A percentile compares a stretch with the other conserved stretches of the same genome.
phyloP scores from a whole-genome alignment of 495 filamentous ascomycete genomes.

The Aspergillus affinis region DNA sequence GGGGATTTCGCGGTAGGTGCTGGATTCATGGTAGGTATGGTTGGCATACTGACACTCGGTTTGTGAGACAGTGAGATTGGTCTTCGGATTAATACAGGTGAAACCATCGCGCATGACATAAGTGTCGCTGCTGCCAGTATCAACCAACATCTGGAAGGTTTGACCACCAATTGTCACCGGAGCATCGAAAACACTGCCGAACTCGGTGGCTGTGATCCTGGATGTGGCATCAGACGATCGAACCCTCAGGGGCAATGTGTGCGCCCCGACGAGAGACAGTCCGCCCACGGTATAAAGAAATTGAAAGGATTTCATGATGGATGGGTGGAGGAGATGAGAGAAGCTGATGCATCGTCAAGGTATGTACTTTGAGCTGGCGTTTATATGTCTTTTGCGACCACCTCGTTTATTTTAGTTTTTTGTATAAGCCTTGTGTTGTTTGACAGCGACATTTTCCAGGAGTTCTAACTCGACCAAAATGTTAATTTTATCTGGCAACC shows the following conservation, averaged over 20 bases:
- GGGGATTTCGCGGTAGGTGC: constrained; percentile 40
- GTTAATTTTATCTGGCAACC: too few species aligned
- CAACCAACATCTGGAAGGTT: constrained; percentile 53
- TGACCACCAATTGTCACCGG: constrained; percentile 24
- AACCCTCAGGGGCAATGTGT: background rate
- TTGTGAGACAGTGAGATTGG: constrained; percentile 22
- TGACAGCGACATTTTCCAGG: too few species aligned
- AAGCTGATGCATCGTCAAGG: background rate
- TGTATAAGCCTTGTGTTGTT: too few species aligned
- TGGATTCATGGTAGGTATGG: constrained; percentile 41
- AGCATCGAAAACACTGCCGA: constrained; percentile 26
- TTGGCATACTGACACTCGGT: constrained; percentile 47
- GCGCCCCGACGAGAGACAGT: background rate
- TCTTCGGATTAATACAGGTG: constrained; percentile 42
- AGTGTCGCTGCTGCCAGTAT: constrained; percentile 64
- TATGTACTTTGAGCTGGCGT: background rate
- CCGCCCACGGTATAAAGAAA: background rate
- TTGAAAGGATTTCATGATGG: background rate
- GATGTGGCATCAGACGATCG: background rate
- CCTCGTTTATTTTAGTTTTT: too few species aligned
- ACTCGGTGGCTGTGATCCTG: constrained; percentile 16
- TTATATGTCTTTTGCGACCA: background rate
- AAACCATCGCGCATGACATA: constrained; percentile 53
- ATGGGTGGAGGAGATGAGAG: background rate
- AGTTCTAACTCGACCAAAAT: too few species aligned